Base-by-base conservation (phyloP, 1,284 basidiomycete genomes). In the Naganishia sp. region DNA sequence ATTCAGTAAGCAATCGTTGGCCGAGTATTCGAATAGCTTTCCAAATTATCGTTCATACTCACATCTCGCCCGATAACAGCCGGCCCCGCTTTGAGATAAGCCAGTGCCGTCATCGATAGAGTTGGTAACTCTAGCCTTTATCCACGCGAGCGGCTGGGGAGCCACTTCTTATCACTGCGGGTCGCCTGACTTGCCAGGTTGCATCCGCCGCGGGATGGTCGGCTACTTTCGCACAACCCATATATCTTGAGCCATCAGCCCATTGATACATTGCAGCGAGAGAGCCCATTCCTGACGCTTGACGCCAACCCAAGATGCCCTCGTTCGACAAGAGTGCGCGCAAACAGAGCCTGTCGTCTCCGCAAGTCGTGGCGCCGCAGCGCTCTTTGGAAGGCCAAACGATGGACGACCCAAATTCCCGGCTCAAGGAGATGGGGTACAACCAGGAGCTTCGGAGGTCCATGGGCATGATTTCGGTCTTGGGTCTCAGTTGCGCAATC, bases 391-490 rank as follows among this genome's bases (percentile, higher is more conserved):
- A 74, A 23, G 73, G 73, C 36, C 57, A 42, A n/a, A 36, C 48
- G 36, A 61, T 61, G 4, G 59, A 61, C 39, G 59, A 61, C 49
- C 59, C 59, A 13, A 52, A 43, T 39, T 61, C 59, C 21, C 68
- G 73, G 43, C 75, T 81, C 25, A 78, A 79, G 63, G 78, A 76
- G 63, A 77, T 81, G 77, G 81, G 81, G 6, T 82, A 82, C 74
- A 77, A 80, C 71, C 74, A 75, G 33, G 78, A 82, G 69, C 72
- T 82, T 63, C 76, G 76, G 36, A 75, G 81, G 31, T 79, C 77
- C 43, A 70, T 82, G n/a, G 79, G 79, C 52, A 81, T 82, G 80
- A 72, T 81, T 21, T 77, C 78, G 39, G 77, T 82, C n/a, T 74
- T 82, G 6, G 81, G 81, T 39, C 71, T 81, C 16, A 73, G 73